A percentile compares a stretch with the other conserved stretches of the same genome.
phyloP scores from a whole-genome alignment of 139 green algal species.

The Chlamydomonas applanata region DNA sequence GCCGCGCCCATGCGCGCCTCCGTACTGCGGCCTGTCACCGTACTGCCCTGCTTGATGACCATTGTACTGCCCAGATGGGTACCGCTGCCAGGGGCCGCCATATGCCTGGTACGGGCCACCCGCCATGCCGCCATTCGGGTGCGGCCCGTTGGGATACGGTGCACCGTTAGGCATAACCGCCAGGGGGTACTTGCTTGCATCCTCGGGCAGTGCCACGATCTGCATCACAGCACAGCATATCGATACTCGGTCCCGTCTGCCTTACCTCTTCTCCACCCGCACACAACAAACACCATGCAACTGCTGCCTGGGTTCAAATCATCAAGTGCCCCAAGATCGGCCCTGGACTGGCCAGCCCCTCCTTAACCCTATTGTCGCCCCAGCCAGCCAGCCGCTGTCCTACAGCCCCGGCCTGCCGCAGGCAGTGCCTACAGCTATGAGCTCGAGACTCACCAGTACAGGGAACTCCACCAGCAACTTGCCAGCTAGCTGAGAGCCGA shows the following conservation, averaged over 20 bases:
- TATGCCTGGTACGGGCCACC: constrained; percentile 1
- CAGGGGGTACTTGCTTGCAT: background rate
- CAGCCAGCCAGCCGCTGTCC: background rate
- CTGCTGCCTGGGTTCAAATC: background rate
- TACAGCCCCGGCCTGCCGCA: background rate
- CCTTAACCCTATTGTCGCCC: background rate
- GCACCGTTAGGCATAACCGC: background rate
- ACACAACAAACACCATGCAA: too few species aligned
- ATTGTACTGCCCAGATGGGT: background rate
- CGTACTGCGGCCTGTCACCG: constrained; percentile 1
- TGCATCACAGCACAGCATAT: background rate
- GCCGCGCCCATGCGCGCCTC: background rate
- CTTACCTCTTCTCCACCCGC: too few species aligned
- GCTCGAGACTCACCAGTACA: constrained; percentile 20
- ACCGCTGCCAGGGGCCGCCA: background rate
- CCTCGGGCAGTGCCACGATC: constrained; percentile 9
- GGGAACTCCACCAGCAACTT: constrained; percentile 55
- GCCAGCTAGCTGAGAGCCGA: constrained; percentile 36
- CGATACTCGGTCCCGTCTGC: background rate
- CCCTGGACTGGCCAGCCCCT: background rate
- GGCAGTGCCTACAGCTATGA: background rate
- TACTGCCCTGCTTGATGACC: background rate
- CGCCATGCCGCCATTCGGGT: background rate
- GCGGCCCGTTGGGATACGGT: background rate
- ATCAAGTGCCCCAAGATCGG: background rate